A percentile compares a stretch with the other conserved stretches of the same genome.
Evolutionary conservation across 2,329 filamentous ascomycete species (phyloP).

Genomic region (Colletotrichum chrysophilum): DNA sequence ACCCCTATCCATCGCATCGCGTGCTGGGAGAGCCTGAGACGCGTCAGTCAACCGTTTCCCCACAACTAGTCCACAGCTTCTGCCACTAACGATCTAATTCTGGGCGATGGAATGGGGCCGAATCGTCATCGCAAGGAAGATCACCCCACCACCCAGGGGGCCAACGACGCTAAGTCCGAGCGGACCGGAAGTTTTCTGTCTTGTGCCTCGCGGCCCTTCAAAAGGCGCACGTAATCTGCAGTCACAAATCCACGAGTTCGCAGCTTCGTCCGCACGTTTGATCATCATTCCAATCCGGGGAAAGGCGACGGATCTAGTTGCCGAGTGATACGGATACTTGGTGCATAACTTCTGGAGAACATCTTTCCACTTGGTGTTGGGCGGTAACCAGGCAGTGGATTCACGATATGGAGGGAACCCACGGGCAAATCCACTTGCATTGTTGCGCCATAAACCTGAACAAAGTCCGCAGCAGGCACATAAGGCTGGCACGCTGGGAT

Average conservation of each 20-base stretch:
- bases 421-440: neutral
- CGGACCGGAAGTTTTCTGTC: neutral
- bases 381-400: neutral
- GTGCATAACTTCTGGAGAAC: neutral
- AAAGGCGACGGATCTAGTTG: neutral
- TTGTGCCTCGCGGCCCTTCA: neutral
- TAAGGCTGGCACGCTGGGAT: neutral
- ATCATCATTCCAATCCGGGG: neutral
- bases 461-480: neutral
- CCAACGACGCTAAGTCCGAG: neutral
- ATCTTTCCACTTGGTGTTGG: neutral
- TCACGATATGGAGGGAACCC: neutral
- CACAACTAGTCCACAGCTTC: neutral
- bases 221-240: neutral
- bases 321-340: neutral
- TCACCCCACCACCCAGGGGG: neutral
- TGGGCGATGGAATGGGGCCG: neutral
- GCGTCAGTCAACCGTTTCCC: neutral
- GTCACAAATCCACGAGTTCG: neutral
- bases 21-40: neutral
- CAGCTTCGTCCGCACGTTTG: neutral
- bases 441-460: neutral
- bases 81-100: neutral
- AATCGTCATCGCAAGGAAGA: slow-evolving; percentile 12
- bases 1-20: neutral